phyloP scores from a whole-genome alignment of 2,329 filamentous ascomycete genomes.

The Alternaria hordeiaustralica region DNA sequence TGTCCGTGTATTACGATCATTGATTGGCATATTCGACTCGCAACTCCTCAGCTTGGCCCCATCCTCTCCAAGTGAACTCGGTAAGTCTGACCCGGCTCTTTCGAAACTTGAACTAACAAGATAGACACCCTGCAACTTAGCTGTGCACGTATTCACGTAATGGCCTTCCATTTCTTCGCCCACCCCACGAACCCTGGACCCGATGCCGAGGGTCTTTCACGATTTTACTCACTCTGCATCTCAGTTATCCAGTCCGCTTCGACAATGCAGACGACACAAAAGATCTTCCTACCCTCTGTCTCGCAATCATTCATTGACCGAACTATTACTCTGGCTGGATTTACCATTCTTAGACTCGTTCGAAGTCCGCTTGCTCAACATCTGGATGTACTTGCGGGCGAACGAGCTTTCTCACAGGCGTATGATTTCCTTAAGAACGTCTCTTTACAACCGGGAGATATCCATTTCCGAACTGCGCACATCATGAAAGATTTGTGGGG shows the following conservation, averaged over 20 bases:
- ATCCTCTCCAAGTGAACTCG: slow-evolving; percentile 40
- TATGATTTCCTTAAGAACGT: slow-evolving; percentile 42
- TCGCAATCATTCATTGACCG: slow-evolving; percentile 45
- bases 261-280: slow-evolving; percentile 26
- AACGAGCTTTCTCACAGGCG: slow-evolving; percentile 41
- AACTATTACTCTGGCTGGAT: slow-evolving; percentile 42
- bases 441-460: slow-evolving; percentile 43
- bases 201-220: slow-evolving; percentile 36
- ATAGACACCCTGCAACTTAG: slow-evolving; percentile 43
- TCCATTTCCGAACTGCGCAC: slow-evolving; percentile 35
- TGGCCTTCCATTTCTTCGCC: slow-evolving; percentile 48
- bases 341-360: slow-evolving; percentile 41
- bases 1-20: slow-evolving; percentile 38
- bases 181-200: slow-evolving; percentile 33
- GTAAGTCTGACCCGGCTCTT: slow-evolving; percentile 21
- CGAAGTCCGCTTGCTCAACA: slow-evolving; percentile 40
- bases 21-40: slow-evolving; percentile 46
- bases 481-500: slow-evolving; percentile 47
- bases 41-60: slow-evolving; percentile 39
- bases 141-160: slow-evolving; percentile 44
- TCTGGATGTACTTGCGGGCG: slow-evolving; percentile 42
- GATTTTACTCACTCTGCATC: slow-evolving; percentile 44
- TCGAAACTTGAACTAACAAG: slow-evolving; percentile 15
- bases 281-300: slow-evolving; percentile 33
- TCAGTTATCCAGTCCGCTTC: slow-evolving; percentile 37